These are phyloP conservation scores for Chaetomium sp. DNA, from an alignment of 2,329 filamentous ascomycete species.

Conservation along the genomic window DNA sequence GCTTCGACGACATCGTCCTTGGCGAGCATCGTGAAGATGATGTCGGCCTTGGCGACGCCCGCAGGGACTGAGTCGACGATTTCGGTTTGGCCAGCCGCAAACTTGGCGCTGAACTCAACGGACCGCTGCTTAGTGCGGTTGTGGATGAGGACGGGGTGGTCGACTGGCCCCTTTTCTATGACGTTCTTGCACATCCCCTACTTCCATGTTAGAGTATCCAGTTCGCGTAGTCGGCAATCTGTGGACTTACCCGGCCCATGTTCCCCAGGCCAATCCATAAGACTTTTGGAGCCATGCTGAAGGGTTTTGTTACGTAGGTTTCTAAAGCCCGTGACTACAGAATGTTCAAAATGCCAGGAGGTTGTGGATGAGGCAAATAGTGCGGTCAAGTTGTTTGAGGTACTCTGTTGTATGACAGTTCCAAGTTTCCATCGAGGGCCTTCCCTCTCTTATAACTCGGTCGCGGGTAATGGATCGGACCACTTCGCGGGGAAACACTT, in stretches of 20 bases:
- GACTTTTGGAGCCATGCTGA: conserved; percentile 59
- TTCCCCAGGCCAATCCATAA: conserved; percentile 85
- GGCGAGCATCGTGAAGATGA: conserved; percentile 81
- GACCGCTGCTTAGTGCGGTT: conserved; percentile 74
- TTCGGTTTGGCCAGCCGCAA: conserved; percentile 63
- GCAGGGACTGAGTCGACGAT: conserved; percentile 66
- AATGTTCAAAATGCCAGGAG: neutral
- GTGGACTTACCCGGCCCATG: conserved; percentile 71
- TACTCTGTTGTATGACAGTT: neutral
- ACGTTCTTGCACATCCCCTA: conserved; percentile 86
- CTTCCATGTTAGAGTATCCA: conserved; percentile 12
- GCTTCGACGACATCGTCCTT: conserved; percentile 73
- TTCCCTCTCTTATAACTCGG: conserved; percentile 1
- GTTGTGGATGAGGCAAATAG: neutral
- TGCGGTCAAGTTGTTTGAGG: neutral
- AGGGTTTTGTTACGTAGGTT: neutral
- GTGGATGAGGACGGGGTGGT: conserved; percentile 73
- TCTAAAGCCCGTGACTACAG: neutral
- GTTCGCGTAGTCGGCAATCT: neutral
- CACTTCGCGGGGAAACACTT: conserved; percentile 19
- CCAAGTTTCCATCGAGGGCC: neutral
- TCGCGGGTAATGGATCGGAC: neutral
- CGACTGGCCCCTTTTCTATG: conserved; percentile 72
- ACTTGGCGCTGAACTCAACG: conserved; percentile 61
- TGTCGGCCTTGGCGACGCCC: conserved; percentile 67